Evolutionary conservation across 2,329 filamentous ascomycete genomes (phyloP).

Genomic region (Phialophora macrospora): DNA sequence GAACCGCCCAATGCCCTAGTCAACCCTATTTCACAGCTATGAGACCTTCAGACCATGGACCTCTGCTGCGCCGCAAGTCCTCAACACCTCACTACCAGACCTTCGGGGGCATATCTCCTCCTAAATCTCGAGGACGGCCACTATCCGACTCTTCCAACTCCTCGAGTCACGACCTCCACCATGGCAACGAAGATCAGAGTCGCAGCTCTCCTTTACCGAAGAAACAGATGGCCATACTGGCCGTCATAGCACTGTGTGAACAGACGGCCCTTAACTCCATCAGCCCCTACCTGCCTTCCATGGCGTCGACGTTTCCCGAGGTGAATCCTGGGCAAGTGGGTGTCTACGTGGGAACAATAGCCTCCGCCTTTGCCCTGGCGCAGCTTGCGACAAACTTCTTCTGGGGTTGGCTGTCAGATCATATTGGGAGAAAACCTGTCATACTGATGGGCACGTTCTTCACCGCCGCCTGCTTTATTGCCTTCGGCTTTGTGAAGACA

Average conservation of each 20-base stretch:
- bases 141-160: conserved; percentile 50
- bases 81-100: conserved; percentile 55
- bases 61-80: conserved; percentile 48
- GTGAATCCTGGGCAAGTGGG: conserved; percentile 74
- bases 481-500: conserved; percentile 83
- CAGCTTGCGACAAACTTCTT: conserved; percentile 92
- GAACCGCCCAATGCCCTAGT: conserved; percentile 6
- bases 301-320: conserved; percentile 84
- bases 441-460: conserved; percentile 81
- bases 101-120: conserved; percentile 54
- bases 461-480: conserved; percentile 78
- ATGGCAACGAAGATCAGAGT: conserved; percentile 40
- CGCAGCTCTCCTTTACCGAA: conserved; percentile 73
- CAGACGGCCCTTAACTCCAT: conserved; percentile 98
- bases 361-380: conserved; percentile 87
- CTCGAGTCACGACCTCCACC: conserved; percentile 43
- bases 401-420: conserved; percentile 84
- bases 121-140: conserved; percentile 52
- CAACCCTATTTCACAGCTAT: conserved; percentile 26
- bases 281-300: conserved; percentile 89
- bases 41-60: conserved; percentile 39
- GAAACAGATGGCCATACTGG: conserved; percentile 80
- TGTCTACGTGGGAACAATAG: conserved; percentile 86
- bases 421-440: conserved; percentile 79
- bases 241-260: conserved; percentile 86